A percentile compares a stretch with the other conserved stretches of the same genome.
Conservation (phyloP, 176 grass and related monocot genomes). For the Miscanthus lutarioriparius region DNA sequence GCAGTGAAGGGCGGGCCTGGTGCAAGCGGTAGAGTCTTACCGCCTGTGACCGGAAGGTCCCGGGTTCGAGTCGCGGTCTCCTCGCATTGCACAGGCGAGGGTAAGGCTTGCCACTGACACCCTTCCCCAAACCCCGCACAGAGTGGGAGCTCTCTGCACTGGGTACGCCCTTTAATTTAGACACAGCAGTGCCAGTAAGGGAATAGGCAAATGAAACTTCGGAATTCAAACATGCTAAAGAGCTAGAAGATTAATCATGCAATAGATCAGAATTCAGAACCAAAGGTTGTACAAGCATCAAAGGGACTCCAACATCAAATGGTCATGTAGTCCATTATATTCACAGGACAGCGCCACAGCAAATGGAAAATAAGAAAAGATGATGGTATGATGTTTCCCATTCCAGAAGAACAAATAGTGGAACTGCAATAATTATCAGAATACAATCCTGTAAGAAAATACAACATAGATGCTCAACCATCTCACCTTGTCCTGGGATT, state of each 20-base stretch:
- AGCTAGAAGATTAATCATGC: neutral
- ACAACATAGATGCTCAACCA: neutral
- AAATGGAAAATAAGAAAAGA: conserved; percentile 24
- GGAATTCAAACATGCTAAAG: neutral
- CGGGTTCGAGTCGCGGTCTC: too few species aligned
- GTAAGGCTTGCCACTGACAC: too few species aligned
- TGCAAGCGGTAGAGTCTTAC: too few species aligned
- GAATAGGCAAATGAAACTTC: neutral
- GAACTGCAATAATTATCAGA: neutral
- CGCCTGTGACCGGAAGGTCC: too few species aligned
- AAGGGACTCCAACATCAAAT: conserved; percentile 9
- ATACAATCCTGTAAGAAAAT: conserved; percentile 10
- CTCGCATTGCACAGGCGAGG: too few species aligned
- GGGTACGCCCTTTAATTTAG: too few species aligned
- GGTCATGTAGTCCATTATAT: neutral
- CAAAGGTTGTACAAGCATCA: conserved; percentile 2
- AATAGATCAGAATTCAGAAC: conserved; percentile 10
- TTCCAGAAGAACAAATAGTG: conserved; percentile 20
- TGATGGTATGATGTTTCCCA: neutral
- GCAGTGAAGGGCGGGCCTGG: too few species aligned
- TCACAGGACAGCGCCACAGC: neutral
- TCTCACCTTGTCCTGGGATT: conserved; percentile 51
- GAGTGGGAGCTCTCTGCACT: too few species aligned
- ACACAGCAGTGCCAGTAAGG: neutral
- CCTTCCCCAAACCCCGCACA: too few species aligned